A percentile compares a stretch with the other conserved stretches of the same genome.
These are phyloP conservation scores for Xylaria sp. DNA, from an alignment of 2,329 filamentous ascomycete genomes.

Conservation along the genomic window DNA sequence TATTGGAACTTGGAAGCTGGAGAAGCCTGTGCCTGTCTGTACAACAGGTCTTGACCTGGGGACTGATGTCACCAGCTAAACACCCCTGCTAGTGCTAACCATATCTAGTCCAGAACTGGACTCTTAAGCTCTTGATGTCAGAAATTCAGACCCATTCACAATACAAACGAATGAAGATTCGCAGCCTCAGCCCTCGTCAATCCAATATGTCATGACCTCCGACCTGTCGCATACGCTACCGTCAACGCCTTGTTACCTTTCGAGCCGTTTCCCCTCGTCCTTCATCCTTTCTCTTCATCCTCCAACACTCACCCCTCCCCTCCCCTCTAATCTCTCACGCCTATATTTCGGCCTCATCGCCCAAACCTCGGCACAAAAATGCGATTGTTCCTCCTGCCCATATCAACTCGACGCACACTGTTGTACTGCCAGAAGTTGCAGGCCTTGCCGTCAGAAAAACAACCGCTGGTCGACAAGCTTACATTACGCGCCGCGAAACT, in stretches of 20 bases:
- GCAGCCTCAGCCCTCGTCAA: constrained; percentile 8
- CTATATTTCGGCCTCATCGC: background rate
- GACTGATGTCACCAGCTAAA: constrained; percentile 21
- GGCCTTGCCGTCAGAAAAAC: constrained; percentile 62
- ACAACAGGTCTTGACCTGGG: no score
- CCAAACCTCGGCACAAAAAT: constrained; percentile 60
- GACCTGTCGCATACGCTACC: constrained; percentile 9
- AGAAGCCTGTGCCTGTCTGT: background rate
- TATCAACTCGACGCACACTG: constrained; percentile 89
- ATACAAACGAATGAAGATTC: background rate
- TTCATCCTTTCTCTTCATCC: background rate
- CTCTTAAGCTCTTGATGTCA: background rate
- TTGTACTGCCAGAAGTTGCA: constrained; percentile 88
- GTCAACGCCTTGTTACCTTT: background rate
- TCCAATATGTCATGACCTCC: constrained; percentile 18
- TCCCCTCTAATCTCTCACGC: background rate
- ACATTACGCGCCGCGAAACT: constrained; percentile 77
- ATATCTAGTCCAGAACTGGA: constrained; percentile 12
- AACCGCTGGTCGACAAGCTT: constrained; percentile 73
- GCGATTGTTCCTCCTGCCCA: constrained; percentile 93
- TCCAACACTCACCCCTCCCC: background rate
- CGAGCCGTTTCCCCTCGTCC: background rate
- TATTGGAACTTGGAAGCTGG: background rate
- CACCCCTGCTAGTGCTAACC: constrained; percentile 16
- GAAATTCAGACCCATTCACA: constrained; percentile 10